phyloP scores from a whole-genome alignment of 2,329 filamentous ascomycete genomes.

The Teratosphaeriaceae sp. region DNA sequence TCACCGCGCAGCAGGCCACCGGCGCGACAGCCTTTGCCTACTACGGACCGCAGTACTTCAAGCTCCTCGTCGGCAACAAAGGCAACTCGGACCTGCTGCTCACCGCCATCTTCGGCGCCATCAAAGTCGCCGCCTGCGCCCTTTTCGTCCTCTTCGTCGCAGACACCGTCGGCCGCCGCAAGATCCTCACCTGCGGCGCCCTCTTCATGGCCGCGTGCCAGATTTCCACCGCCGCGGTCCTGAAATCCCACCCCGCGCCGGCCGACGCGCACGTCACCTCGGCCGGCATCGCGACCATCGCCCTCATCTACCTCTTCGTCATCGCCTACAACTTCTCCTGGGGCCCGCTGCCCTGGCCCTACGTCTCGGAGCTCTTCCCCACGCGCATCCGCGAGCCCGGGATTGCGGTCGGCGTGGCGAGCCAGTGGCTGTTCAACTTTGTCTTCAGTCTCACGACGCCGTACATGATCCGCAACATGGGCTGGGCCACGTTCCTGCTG shows the following conservation, averaged over 20 bases:
- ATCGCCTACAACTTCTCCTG: constrained; percentile 48
- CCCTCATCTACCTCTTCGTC: constrained; percentile 51
- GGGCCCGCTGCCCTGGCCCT: constrained; percentile 50
- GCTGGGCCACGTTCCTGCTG: constrained; percentile 38
- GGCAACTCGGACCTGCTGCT: constrained; percentile 42
- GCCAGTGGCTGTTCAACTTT: constrained; percentile 49
- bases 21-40: constrained; percentile 23
- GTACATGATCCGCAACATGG: constrained; percentile 46
- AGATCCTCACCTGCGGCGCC: too few relatives aligned
- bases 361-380: constrained; percentile 46
- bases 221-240: constrained; percentile 28
- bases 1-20: constrained; percentile 48
- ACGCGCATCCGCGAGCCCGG: constrained; percentile 45
- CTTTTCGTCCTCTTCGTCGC: constrained; percentile 46
- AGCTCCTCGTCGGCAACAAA: constrained; percentile 42
- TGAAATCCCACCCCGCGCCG: constrained; percentile 24
- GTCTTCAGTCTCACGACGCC: constrained; percentile 44
- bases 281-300: constrained; percentile 46
- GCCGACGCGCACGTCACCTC: constrained; percentile 22
- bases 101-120: constrained; percentile 48
- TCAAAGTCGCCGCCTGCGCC: constrained; percentile 38
- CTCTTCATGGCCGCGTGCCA: constrained; percentile 33
- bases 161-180: too few relatives aligned
- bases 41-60: constrained; percentile 45
- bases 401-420: constrained; percentile 44